phyloP scores from a whole-genome alignment of 2,329 filamentous ascomycete species.

The Fusarium sarcochroum region DNA sequence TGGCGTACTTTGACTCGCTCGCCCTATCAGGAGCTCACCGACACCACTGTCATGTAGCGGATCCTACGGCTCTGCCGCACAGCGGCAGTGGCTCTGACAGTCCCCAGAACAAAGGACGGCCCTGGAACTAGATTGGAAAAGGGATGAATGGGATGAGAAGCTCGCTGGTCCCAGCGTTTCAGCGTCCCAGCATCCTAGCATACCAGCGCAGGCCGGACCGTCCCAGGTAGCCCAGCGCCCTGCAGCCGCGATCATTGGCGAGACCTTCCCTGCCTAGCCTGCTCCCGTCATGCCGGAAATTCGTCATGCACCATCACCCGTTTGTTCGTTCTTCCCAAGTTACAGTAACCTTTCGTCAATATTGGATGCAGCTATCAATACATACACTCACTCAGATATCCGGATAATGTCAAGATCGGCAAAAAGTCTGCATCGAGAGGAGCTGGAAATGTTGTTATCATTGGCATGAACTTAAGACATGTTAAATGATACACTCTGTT shows the following conservation, averaged over 20 bases:
- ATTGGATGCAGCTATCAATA: neutral
- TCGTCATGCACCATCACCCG: conserved; percentile 27
- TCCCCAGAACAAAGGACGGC: conserved; percentile 14
- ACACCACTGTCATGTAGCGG: conserved; percentile 29
- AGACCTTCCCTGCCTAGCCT: conserved; percentile 23
- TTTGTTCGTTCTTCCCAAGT: conserved; percentile 1
- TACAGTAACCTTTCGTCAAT: neutral
- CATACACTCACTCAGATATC: neutral
- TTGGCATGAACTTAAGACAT: neutral
- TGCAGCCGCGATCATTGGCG: conserved; percentile 28
- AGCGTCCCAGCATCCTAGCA: conserved; percentile 29
- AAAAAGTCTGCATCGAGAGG: neutral
- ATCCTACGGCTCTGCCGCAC: conserved; percentile 28
- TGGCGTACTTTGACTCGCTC: conserved; percentile 10
- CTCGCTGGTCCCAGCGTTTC: conserved; percentile 30
- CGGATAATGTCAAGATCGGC: no score
- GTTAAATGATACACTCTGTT: neutral
- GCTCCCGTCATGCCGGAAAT: conserved; percentile 21
- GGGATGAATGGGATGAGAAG: conserved; percentile 16
- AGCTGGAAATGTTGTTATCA: neutral
- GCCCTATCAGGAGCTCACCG: conserved; percentile 14
- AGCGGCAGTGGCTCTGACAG: conserved; percentile 32
- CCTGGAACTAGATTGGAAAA: conserved; percentile 22
- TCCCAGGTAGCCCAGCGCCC: conserved; percentile 41
- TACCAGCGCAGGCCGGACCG: conserved; percentile 43